phyloP scores from a whole-genome alignment of 371 early-diverging fungal genomes.

The Parasitella parasitica region DNA sequence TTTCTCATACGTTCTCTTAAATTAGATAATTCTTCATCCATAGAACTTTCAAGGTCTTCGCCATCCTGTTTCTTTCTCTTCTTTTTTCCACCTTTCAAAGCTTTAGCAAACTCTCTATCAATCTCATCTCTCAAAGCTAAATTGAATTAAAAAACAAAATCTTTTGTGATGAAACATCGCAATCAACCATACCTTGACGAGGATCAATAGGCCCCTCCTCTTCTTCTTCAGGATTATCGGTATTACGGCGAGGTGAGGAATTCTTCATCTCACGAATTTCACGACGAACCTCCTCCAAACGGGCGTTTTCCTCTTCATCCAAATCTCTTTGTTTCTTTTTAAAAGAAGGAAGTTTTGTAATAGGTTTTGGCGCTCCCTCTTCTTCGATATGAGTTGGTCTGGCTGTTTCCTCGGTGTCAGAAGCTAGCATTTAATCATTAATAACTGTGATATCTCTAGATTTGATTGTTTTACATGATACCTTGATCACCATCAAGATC shows the following conservation, averaged over 20 bases:
- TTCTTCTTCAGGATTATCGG: constrained; percentile 16
- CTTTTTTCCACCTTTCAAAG: constrained; percentile 60
- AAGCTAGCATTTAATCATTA: constrained; percentile 6
- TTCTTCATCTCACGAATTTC: constrained; percentile 9
- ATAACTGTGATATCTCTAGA: background rate
- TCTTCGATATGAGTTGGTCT: background rate
- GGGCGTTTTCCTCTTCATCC: constrained; percentile 35
- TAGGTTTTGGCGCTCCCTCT: constrained; percentile 2
- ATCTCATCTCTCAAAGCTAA: constrained; percentile 57
- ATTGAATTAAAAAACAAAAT: background rate
- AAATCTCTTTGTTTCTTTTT: constrained; percentile 34
- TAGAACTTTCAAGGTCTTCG: constrained; percentile 54
- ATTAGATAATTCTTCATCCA: constrained; percentile 65
- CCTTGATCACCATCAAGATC: constrained; percentile 51
- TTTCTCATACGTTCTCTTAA: constrained; percentile 81
- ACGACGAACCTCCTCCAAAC: constrained; percentile 34
- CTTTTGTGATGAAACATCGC: background rate
- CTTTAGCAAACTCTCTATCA: constrained; percentile 60
- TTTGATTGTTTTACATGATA: background rate
- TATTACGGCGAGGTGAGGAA: background rate
- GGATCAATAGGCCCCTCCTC: constrained; percentile 34
- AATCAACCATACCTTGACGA: constrained; percentile 27
- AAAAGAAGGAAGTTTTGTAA: constrained; percentile 42
- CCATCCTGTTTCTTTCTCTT: constrained; percentile 68
- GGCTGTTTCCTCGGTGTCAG: constrained; percentile 15